Evolutionary conservation across 2,329 filamentous ascomycete species (phyloP).

Genomic region (Chaetomiaceae sp.): DNA sequence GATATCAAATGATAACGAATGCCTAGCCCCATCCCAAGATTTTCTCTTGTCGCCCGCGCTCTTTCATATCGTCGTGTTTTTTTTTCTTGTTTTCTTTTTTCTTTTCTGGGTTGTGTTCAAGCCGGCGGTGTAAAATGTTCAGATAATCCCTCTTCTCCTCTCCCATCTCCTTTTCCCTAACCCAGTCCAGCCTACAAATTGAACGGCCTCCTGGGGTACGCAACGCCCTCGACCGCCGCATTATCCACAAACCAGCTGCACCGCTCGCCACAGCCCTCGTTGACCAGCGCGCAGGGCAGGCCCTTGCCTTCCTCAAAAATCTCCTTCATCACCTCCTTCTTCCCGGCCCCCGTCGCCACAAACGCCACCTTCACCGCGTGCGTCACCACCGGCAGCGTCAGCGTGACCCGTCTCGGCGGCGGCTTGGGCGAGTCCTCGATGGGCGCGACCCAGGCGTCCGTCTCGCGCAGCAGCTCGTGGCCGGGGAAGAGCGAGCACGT

Average conservation of each 20-base stretch:
- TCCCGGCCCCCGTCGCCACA: conserved; percentile 81
- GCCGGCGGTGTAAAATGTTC: too few species aligned
- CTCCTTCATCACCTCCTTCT: conserved; percentile 86
- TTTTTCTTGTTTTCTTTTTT: too few species aligned
- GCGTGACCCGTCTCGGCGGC: conserved; percentile 81
- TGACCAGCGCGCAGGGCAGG: conserved; percentile 83
- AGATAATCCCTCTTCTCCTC: not conserved
- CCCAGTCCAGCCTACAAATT: conserved; percentile 32
- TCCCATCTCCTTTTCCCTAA: not conserved
- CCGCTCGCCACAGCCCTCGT: conserved; percentile 75
- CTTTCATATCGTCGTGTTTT: not conserved
- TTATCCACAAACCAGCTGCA: conserved; percentile 95
- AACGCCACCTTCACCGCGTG: conserved; percentile 86
- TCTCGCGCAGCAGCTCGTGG: conserved; percentile 80
- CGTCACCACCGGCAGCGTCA: conserved; percentile 85
- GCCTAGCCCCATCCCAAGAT: not conserved
- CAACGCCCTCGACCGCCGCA: conserved; percentile 78
- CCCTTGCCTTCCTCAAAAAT: conserved; percentile 83
- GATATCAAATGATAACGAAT: conserved; percentile 12
- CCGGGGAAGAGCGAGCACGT: conserved; percentile 95
- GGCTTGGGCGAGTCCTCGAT: conserved; percentile 95
- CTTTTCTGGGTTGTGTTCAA: too few species aligned
- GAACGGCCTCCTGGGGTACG: conserved; percentile 70
- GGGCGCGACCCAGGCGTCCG: conserved; percentile 84
- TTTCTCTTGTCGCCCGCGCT: too few species aligned